Evolutionary conservation across 163 green algal genomes (phyloP), one percentile per base, ranked within the genome.

Genomic region (Coccomyxa subellipsoidea): DNA sequence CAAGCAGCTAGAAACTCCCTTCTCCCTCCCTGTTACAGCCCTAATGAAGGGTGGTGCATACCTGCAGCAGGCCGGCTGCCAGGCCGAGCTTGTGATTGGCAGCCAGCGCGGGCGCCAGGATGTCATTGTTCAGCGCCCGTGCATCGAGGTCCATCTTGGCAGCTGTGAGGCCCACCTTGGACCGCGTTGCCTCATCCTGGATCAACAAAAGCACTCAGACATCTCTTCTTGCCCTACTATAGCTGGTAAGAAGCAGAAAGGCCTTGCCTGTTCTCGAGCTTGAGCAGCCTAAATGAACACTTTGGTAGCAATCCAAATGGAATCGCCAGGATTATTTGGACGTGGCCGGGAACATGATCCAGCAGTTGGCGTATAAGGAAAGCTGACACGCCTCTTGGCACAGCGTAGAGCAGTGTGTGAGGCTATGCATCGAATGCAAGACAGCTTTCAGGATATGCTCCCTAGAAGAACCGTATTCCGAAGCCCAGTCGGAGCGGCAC

Each of bases 21-120:
- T n/a, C n/a, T n/a, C n/a, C n/a, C n/a, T n/a, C n/a, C n/a, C n/a
- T n/a, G n/a, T n/a, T n/a, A n/a, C n/a, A n/a, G n/a, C n/a, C n/a
- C n/a, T n/a, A n/a, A n/a, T n/a, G n/a, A 27, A 69, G 25, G 38
- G 15, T 38, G 12, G 15, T 76, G 54, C 81, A 31, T 71, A 88
- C 87, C 84, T 85, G 39, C 79, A 94, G 81, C 72, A 94, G 86
- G 23, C 83, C 90, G 38, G 82, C 84, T 69, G 92, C 81, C 73
- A 96, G 86, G 66, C 83, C 83, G 47, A 94, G 84, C 77, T 91
- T 90, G 87, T 95, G 91, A 66, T 93, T 92, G 70, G 78, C 38
- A 0, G 38, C 73, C 34, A 53, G 80, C 10, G 70, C 15, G 4
- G 79, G 38, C 40, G 82, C 75, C 3, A 78, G 29, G 0, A 80